phyloP scores from a whole-genome alignment of 257 asterid genomes.

The Linaria vulgaris region DNA sequence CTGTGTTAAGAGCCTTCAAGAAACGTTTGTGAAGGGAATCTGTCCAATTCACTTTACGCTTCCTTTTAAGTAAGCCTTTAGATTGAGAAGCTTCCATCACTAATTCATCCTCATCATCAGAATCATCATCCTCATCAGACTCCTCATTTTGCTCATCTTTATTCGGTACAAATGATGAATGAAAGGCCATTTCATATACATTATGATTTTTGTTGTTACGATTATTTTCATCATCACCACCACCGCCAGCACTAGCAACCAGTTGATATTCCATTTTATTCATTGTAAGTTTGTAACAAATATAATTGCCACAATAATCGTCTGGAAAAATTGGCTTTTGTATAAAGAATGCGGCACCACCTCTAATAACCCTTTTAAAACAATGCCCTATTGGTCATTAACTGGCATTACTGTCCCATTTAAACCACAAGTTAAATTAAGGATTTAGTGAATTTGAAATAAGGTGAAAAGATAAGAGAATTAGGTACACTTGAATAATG shows the following conservation, averaged over 20 bases:
- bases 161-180: too few species aligned
- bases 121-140: too few species aligned
- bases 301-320: conserved; percentile 56
- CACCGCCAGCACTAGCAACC: too few species aligned
- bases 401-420: conserved; percentile 48
- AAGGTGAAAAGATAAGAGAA: too few species aligned
- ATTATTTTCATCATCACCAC: too few species aligned
- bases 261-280: conserved; percentile 19
- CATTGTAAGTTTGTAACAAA: too few species aligned
- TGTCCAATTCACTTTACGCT: conserved; percentile 51
- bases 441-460: neutral
- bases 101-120: conserved; percentile 9
- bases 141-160: too few species aligned
- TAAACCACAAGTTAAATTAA: neutral
- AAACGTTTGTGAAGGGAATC: conserved; percentile 50
- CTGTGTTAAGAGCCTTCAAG: conserved; percentile 50
- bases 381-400: conserved; percentile 30
- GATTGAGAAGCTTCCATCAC: conserved; percentile 22
- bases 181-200: conserved; percentile 25
- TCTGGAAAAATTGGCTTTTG: conserved; percentile 40
- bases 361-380: conserved; percentile 37
- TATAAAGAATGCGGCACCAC: conserved; percentile 44
- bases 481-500: too few species aligned
- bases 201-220: too few species aligned
- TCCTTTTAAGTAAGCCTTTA: conserved; percentile 27